Evolutionary conservation across 257 asterid genomes (phyloP), one percentile per base, ranked within the genome.

Genomic region (Gentiana straminea): DNA sequence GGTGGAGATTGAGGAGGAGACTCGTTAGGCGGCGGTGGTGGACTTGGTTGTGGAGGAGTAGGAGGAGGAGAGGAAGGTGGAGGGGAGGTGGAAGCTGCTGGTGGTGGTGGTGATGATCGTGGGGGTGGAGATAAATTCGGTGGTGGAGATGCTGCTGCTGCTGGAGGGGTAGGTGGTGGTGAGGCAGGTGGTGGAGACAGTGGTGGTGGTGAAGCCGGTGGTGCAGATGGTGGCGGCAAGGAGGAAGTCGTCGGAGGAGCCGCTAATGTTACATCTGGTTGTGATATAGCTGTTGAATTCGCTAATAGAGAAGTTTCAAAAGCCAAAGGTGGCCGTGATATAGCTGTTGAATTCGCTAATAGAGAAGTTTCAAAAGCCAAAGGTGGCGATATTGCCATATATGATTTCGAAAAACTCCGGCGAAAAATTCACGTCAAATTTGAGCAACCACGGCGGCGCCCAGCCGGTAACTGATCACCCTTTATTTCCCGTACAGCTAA

Each of bases 391-490:
- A 15, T 15, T 15, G 24, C 24, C 24, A 15, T 15, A 15, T 15
- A 15, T 15, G 24, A 15, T 15, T 15, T 15, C 24, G 24, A 15
- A 15, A 15, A 15, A 15, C 24, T 15, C 57, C 77, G 73, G 68
- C 64, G 62, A 4, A 58, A 56, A 35, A 50, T 60, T 15, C 24
- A 15, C 24, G 24, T 15, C 24, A 15, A 15, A 15, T 15, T 15
- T 15, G 24, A 15, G 24, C 46, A 41, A 10, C 46, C 46, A 5
- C 46, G 6, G 46, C 46, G 5, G 5, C 46, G 8, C 46, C 57
- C 60, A 45, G 64, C 68, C 24, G 70, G 65, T 55, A 51, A 51
- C 53, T 62, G 63, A 65, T 69, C 64, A 66, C 24, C 70, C 48
- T 51, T 57, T 49, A 44, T 61, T 59, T 60, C 46, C 9, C 46